These are phyloP conservation scores for Venustampulla echinocandica DNA, from an alignment of 495 filamentous ascomycete genomes.

Conservation along the genomic window DNA sequence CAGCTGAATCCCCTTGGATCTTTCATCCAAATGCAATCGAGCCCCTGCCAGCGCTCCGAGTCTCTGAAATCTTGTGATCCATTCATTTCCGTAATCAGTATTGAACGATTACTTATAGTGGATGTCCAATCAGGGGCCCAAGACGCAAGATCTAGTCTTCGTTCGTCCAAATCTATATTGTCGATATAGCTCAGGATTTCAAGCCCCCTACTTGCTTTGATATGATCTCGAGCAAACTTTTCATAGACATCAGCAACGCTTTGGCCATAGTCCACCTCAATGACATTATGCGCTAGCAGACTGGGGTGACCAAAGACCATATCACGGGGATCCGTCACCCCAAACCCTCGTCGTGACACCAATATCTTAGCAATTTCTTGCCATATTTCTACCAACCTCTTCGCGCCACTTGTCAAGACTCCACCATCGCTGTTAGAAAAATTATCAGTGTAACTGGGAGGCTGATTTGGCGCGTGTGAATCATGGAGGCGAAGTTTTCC, in stretches of 20 bases:
- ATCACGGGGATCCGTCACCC: conserved; percentile 11
- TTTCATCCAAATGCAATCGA: too few relatives aligned
- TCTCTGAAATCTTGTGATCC: too few relatives aligned
- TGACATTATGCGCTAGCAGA: background rate
- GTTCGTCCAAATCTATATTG: background rate
- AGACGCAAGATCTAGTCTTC: background rate
- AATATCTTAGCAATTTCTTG: too few relatives aligned
- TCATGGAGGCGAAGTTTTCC: too few relatives aligned
- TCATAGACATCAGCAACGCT: background rate
- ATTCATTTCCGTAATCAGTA: too few relatives aligned
- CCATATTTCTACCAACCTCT: too few relatives aligned
- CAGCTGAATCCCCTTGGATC: too few relatives aligned
- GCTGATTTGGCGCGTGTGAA: background rate
- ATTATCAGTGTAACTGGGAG: background rate
- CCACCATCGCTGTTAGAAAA: background rate
- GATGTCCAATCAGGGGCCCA: background rate
- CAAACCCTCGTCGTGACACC: conserved; percentile 6
- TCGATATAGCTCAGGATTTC: background rate
- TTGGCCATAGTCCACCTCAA: background rate
- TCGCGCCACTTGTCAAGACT: background rate
- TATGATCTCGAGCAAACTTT: background rate
- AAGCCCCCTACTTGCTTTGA: background rate
- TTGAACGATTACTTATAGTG: too few relatives aligned
- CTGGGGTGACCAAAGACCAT: conserved; percentile 11
- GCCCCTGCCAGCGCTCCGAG: too few relatives aligned